Evolutionary conservation across 108 stramenopile genomes (phyloP).

Genomic region (Cyclostephanos tholiformis): DNA sequence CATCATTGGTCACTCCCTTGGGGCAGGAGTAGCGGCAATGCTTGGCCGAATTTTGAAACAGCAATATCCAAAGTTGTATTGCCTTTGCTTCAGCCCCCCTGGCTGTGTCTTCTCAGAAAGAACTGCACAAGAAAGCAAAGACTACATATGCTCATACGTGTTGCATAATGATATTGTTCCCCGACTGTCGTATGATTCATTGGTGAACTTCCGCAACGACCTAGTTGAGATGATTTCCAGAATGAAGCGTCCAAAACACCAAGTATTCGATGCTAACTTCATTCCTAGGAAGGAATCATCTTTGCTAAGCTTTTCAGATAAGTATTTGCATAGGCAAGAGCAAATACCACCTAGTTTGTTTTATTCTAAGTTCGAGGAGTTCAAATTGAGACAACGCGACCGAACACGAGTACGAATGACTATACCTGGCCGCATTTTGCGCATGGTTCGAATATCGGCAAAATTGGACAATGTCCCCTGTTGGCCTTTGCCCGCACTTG

Average conservation of each 20-base stretch:
- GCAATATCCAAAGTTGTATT: conserved; percentile 70
- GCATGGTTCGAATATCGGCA: conserved; percentile 75
- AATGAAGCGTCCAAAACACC: conserved; percentile 84
- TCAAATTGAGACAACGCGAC: conserved; percentile 20
- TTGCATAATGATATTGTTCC: conserved; percentile 88
- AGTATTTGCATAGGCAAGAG: conserved; percentile 11
- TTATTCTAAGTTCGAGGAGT: conserved; percentile 22
- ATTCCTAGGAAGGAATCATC: conserved; percentile 23
- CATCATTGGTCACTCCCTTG: conserved; percentile 91
- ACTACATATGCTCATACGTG: conserved; percentile 60
- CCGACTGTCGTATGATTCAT: conserved; percentile 68
- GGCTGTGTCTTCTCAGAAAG: conserved; percentile 82
- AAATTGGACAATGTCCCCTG: conserved; percentile 41
- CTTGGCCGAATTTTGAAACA: conserved; percentile 79
- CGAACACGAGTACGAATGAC: conserved; percentile 61
- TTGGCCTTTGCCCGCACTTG: conserved; percentile 11
- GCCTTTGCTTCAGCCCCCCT: conserved; percentile 86
- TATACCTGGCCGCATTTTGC: conserved; percentile 79
- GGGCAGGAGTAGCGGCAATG: conserved; percentile 87
- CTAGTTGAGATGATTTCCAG: conserved; percentile 80
- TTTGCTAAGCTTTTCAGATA: conserved; percentile 9
- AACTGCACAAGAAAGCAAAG: conserved; percentile 59
- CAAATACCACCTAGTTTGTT: conserved; percentile 24
- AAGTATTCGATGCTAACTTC: conserved; percentile 61
- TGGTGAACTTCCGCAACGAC: conserved; percentile 79